A percentile compares a stretch with the other conserved stretches of the same genome.
Conservation (phyloP, 2,329 filamentous ascomycete species). For the Diplocarpon rosae region DNA sequence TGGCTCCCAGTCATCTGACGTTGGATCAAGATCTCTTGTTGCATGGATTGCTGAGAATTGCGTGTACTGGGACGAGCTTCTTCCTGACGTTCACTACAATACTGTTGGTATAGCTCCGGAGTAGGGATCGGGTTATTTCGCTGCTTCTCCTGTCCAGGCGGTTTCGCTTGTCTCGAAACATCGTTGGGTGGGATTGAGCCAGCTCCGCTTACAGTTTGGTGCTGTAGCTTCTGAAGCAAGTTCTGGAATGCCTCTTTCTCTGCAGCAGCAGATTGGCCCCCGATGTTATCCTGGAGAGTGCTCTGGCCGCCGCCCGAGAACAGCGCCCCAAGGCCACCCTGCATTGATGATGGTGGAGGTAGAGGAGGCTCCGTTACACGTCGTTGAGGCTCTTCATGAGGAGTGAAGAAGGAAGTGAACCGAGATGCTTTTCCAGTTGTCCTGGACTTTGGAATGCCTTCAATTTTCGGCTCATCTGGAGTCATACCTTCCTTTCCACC, state of each 20-base stretch:
- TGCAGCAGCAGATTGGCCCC: slow-evolving; percentile 27
- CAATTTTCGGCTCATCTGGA: slow-evolving; percentile 34
- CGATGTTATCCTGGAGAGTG: slow-evolving; percentile 9
- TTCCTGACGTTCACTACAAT: slow-evolving; percentile 24
- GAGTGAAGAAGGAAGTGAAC: slow-evolving; percentile 72
- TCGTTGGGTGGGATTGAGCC: slow-evolving; percentile 35
- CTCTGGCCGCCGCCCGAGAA: slow-evolving; percentile 12
- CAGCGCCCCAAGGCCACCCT: slow-evolving; percentile 16
- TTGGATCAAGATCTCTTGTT: slow-evolving; percentile 40
- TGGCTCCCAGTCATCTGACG: slow-evolving; percentile 29
- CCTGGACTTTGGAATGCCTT: slow-evolving; percentile 42
- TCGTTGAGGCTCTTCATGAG: slow-evolving; percentile 40
- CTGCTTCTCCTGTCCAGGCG: slow-evolving; percentile 34
- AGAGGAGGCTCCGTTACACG: slow-evolving; percentile 39
- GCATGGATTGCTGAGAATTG: slow-evolving; percentile 30
- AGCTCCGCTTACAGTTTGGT: slow-evolving; percentile 30
- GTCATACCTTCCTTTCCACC: slow-evolving; percentile 38
- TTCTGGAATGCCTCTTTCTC: slow-evolving; percentile 82
- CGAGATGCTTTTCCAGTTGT: slow-evolving; percentile 58
- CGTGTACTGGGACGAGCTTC: slow-evolving; percentile 19
- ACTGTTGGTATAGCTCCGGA: slow-evolving; percentile 33
- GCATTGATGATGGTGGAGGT: slow-evolving; percentile 24
- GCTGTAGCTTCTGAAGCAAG: slow-evolving; percentile 70
- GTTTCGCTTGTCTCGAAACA: slow-evolving; percentile 22
- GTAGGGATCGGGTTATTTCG: slow-evolving; percentile 35